Evolutionary conservation across 164 flowering plant species (phyloP).

Genomic region (Stephania cephalantha): DNA sequence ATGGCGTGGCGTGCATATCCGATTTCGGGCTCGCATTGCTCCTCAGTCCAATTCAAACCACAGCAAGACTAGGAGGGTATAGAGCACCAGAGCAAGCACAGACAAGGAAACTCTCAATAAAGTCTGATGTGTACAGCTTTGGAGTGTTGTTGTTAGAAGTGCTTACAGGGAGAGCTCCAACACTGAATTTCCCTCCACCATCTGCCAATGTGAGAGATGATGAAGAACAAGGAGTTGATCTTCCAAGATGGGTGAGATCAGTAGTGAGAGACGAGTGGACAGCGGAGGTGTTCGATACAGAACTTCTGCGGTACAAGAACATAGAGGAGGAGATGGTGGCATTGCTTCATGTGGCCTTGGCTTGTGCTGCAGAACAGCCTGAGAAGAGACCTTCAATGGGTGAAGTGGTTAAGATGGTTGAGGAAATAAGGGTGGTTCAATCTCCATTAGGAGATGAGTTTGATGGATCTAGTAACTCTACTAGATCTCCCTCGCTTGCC

Average conservation of each 20-base stretch:
- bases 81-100: conserved; percentile 80
- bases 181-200: conserved; percentile 34
- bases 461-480: conserved; percentile 63
- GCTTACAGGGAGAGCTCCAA: conserved; percentile 77
- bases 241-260: conserved; percentile 84
- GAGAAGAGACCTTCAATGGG: conserved; percentile 85
- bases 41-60: conserved; percentile 65
- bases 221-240: conserved; percentile 43
- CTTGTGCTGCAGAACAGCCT: conserved; percentile 58
- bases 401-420: conserved; percentile 74
- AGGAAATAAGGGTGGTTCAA: conserved; percentile 80
- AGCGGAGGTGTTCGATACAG: conserved; percentile 84
- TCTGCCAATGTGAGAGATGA: conserved; percentile 13
- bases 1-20: conserved; percentile 85
- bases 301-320: conserved; percentile 81
- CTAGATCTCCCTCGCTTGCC: conserved; percentile 55
- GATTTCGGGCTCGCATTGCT: conserved; percentile 84
- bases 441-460: conserved; percentile 78
- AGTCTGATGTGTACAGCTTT: conserved; percentile 79
- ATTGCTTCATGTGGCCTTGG: conserved; percentile 77
- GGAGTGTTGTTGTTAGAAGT: conserved; percentile 80
- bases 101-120: conserved; percentile 56
- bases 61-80: conserved; percentile 78
- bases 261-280: conserved; percentile 96
- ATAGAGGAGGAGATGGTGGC: conserved; percentile 85